Evolutionary conservation across 176 grass and related monocot species (phyloP).

Genomic region (Triticum timopheevii): DNA sequence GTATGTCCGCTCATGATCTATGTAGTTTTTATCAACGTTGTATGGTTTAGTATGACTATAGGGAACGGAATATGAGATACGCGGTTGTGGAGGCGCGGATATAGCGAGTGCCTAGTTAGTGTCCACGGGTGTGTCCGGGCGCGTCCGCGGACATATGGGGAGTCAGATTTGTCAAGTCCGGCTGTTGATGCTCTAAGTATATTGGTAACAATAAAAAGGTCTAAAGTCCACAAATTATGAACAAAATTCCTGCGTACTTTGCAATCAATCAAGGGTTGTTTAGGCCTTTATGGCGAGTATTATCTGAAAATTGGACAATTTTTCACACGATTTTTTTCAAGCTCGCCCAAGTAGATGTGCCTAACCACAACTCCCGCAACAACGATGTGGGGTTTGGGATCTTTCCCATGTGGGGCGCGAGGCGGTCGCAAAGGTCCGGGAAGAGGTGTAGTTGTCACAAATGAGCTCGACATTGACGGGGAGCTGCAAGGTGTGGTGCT

Average conservation of each 20-base stretch:
- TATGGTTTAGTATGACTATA: too few species aligned
- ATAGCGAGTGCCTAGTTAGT: too few species aligned
- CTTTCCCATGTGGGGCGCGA: slow-evolving; percentile 75
- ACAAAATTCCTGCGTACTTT: neutral
- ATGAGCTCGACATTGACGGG: slow-evolving; percentile 52
- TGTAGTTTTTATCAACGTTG: too few species aligned
- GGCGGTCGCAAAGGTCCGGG: slow-evolving; percentile 67
- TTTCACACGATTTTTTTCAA: too few species aligned
- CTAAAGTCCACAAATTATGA: neutral
- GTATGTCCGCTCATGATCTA: too few species aligned
- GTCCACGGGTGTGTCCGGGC: too few species aligned
- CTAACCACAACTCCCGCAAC: neutral
- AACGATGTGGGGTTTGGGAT: neutral
- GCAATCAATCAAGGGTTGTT: neutral
- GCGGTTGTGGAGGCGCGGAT: too few species aligned
- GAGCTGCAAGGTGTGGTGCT: slow-evolving; percentile 32
- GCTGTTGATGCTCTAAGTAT: too few species aligned
- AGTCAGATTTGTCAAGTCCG: too few species aligned
- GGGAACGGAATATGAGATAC: too few species aligned
- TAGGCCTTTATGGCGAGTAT: neutral
- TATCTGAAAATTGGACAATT: neutral
- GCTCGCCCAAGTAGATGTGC: neutral
- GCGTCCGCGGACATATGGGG: too few species aligned
- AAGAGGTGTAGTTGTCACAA: slow-evolving; percentile 77
- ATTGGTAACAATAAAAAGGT: neutral